Evolutionary conservation across 495 filamentous ascomycete genomes (phyloP).

Genomic region (Penicillium tannophilum): DNA sequence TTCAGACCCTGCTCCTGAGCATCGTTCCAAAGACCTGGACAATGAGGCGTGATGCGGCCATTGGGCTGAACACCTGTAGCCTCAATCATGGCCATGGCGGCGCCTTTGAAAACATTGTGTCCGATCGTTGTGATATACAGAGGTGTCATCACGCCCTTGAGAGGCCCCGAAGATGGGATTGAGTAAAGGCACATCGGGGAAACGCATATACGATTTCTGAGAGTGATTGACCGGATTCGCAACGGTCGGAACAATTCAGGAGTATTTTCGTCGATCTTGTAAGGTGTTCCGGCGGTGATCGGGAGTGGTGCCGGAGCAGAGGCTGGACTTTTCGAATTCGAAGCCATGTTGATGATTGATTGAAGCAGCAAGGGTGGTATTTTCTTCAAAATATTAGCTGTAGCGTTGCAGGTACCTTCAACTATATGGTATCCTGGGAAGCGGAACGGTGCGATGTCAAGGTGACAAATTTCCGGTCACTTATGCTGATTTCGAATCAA

Average conservation of each 20-base stretch:
- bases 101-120: conserved; percentile 3
- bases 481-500: too few species aligned
- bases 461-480: too few species aligned
- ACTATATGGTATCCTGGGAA: too few species aligned
- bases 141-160: neutral
- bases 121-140: conserved; percentile 3
- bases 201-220: conserved; percentile 3
- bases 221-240: conserved; percentile 4
- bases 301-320: neutral
- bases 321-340: neutral
- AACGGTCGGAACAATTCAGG: conserved; percentile 2
- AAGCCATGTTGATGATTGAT: neutral
- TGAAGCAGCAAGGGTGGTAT: neutral
- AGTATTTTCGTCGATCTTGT: conserved; percentile 15
- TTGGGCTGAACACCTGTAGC: conserved; percentile 69
- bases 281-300: conserved; percentile 6
- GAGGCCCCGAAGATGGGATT: neutral
- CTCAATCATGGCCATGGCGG: conserved; percentile 63
- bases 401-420: too few species aligned
- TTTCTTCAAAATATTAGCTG: neutral
- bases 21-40: conserved; percentile 73
- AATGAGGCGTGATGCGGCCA: conserved; percentile 75
- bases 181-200: conserved; percentile 58
- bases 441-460: too few species aligned
- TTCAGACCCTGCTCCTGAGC: conserved; percentile 63